A percentile compares a stretch with the other conserved stretches of the same genome.
These are phyloP conservation scores for Polyplosphaeria fusca DNA, from an alignment of 495 filamentous ascomycete genomes.

Conservation along the genomic window DNA sequence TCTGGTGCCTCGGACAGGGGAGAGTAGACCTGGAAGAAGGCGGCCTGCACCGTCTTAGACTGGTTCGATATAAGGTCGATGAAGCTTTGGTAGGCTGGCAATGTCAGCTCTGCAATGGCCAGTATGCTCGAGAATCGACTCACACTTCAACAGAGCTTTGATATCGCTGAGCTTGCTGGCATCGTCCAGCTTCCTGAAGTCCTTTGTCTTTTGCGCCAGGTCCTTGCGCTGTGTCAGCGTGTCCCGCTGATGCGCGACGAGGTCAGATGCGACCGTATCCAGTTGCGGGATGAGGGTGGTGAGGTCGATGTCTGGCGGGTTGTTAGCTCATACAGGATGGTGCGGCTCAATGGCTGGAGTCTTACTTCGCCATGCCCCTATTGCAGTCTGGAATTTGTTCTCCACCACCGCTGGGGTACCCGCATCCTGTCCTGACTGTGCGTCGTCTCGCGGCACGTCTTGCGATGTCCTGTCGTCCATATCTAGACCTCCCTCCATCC, in stretches of 20 bases:
- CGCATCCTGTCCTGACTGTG: background rate
- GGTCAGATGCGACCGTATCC: conserved; percentile 87
- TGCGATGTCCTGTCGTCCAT: conserved; percentile 25
- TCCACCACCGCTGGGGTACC: conserved; percentile 43
- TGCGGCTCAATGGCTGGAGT: background rate
- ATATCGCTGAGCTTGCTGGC: conserved; percentile 79
- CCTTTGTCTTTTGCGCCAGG: conserved; percentile 96
- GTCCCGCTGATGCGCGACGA: conserved; percentile 87
- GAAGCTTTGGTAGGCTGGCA: conserved; percentile 87
- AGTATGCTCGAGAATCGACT: background rate
- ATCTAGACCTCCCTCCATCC: conserved; percentile 30
- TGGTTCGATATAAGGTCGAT: conserved; percentile 95
- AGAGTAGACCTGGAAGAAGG: conserved; percentile 84
- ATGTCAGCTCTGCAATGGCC: conserved; percentile 15
- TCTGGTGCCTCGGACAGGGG: conserved; percentile 93
- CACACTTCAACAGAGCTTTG: conserved; percentile 85
- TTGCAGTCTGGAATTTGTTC: conserved; percentile 93
- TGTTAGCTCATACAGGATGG: background rate
- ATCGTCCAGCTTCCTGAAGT: conserved; percentile 94
- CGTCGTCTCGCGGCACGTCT: conserved; percentile 21
- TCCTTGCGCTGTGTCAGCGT: conserved; percentile 93
- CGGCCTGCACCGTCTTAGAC: conserved; percentile 83
- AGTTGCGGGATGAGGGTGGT: conserved; percentile 80
- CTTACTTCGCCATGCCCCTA: conserved; percentile 94
- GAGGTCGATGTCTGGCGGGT: conserved; percentile 80